Conservation (phyloP, 345 rosid species). For the Camelina hispida region DNA sequence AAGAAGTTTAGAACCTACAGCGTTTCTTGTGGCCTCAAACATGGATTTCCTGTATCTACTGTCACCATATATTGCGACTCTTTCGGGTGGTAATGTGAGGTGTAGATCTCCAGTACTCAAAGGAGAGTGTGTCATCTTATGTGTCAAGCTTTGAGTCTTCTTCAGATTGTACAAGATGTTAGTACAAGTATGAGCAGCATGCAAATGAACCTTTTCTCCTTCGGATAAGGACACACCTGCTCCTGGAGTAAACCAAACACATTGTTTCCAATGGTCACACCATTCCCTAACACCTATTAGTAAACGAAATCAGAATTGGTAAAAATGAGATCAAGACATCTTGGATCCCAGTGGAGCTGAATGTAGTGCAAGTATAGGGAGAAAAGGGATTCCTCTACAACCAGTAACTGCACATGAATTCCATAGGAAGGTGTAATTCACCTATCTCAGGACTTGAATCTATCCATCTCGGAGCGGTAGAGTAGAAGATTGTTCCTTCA, state of each 20-base stretch:
- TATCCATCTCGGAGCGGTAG: constrained; percentile 94
- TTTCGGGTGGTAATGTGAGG: constrained; percentile 71
- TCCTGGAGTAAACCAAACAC: constrained; percentile 84
- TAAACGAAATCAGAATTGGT: constrained; percentile 9
- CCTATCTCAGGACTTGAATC: constrained; percentile 53
- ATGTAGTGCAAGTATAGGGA: not conserved
- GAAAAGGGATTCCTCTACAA: constrained; percentile 14
- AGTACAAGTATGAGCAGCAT: constrained; percentile 71
- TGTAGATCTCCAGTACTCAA: constrained; percentile 50
- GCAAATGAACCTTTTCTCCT: constrained; percentile 62
- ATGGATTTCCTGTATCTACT: constrained; percentile 64
- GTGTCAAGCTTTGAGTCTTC: constrained; percentile 40
- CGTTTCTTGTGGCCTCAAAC: constrained; percentile 58
- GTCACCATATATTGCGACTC: constrained; percentile 81
- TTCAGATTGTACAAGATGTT: constrained; percentile 64
- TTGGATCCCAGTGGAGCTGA: constrained; percentile 7
- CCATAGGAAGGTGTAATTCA: constrained; percentile 37
- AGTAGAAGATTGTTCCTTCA: constrained; percentile 81
- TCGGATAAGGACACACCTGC: constrained; percentile 56
- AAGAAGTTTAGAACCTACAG: constrained; percentile 60
- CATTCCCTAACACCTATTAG: constrained; percentile 63
- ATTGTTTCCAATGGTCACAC: constrained; percentile 99
- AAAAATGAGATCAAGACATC: constrained; percentile 6
- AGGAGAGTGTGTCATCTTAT: constrained; percentile 41
- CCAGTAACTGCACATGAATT: constrained; percentile 8